Percentiles rank a stretch among this genome's conserved stretches.
These are phyloP conservation scores for Schizothecium vesticola DNA, from an alignment of 495 filamentous ascomycete genomes.

Conservation along the genomic window DNA sequence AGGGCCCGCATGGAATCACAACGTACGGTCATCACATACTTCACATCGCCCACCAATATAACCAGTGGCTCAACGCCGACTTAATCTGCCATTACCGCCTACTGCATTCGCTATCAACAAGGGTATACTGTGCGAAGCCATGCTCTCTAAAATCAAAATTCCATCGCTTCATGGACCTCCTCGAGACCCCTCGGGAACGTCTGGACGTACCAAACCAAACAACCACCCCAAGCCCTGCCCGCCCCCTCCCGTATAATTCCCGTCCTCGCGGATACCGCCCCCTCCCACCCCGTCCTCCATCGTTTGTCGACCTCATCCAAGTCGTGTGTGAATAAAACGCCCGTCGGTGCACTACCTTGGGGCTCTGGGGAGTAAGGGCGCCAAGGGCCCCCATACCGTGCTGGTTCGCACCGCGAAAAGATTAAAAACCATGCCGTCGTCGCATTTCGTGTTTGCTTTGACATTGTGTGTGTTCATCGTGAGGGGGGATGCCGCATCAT, in stretches of 20 bases:
- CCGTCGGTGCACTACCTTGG: conserved; percentile 9
- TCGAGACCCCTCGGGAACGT: neutral
- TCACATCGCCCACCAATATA: neutral
- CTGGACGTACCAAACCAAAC: neutral
- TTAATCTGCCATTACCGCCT: conserved; percentile 9
- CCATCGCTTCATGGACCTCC: conserved; percentile 3
- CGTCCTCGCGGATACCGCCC: neutral
- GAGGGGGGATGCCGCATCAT: neutral
- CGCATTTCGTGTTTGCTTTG: conserved; percentile 1
- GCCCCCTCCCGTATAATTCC: neutral
- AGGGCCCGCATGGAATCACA: neutral
- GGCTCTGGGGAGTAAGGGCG: conserved; percentile 1
- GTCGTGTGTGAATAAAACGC: conserved; percentile 1
- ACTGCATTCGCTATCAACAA: conserved; percentile 9
- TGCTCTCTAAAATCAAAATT: conserved; percentile 12
- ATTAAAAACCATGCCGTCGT: conserved; percentile 10
- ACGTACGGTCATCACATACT: neutral
- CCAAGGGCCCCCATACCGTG: conserved; percentile 4
- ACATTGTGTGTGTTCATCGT: conserved; percentile 2
- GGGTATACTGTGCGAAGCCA: conserved; percentile 13
- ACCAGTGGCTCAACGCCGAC: neutral
- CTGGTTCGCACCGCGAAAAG: conserved; percentile 15
- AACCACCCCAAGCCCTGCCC: neutral
- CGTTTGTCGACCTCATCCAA: neutral
- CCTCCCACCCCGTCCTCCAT: neutral